Conservation (phyloP, 2,329 filamentous ascomycete species). For the Penicillium paneum region DNA sequence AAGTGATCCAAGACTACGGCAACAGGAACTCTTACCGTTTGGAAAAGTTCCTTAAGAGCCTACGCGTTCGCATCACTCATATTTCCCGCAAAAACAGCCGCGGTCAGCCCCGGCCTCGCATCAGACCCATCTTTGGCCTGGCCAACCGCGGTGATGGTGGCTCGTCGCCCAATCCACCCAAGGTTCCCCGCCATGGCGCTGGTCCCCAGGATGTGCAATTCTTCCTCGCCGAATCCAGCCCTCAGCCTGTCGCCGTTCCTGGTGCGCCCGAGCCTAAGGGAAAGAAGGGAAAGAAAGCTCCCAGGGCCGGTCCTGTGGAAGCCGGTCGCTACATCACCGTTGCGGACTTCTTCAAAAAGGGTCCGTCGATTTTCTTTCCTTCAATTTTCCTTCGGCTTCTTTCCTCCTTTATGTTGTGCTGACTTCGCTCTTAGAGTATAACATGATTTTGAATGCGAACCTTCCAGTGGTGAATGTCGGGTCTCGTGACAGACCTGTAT, state of each 20-base stretch:
- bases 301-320: slow-evolving; percentile 30
- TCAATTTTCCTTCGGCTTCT: not conserved
- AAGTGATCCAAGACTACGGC: slow-evolving; percentile 34
- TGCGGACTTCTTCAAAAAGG: slow-evolving; percentile 48
- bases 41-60: slow-evolving; percentile 37
- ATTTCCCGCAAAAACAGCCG: slow-evolving; percentile 36
- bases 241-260: slow-evolving; percentile 11
- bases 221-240: slow-evolving; percentile 41
- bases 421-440: slow-evolving; percentile 26
- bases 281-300: slow-evolving; percentile 29
- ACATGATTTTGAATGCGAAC: slow-evolving; percentile 36
- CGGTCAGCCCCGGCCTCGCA: slow-evolving; percentile 32
- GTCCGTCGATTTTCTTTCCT: slow-evolving; percentile 29
- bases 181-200: slow-evolving; percentile 40
- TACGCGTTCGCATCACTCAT: slow-evolving; percentile 45
- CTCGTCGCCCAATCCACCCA: slow-evolving; percentile 35
- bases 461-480: slow-evolving; percentile 67
- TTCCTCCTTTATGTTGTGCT: not conserved
- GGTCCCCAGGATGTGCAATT: slow-evolving; percentile 56
- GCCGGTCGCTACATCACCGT: slow-evolving; percentile 51
- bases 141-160: slow-evolving; percentile 42
- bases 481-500: slow-evolving; percentile 54
- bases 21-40: slow-evolving; percentile 22
- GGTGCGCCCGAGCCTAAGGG: slow-evolving; percentile 15
- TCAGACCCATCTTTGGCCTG: slow-evolving; percentile 49